phyloP scores from a whole-genome alignment of 768 basidiomycete genomes.

The Steccherinum ochraceum region DNA sequence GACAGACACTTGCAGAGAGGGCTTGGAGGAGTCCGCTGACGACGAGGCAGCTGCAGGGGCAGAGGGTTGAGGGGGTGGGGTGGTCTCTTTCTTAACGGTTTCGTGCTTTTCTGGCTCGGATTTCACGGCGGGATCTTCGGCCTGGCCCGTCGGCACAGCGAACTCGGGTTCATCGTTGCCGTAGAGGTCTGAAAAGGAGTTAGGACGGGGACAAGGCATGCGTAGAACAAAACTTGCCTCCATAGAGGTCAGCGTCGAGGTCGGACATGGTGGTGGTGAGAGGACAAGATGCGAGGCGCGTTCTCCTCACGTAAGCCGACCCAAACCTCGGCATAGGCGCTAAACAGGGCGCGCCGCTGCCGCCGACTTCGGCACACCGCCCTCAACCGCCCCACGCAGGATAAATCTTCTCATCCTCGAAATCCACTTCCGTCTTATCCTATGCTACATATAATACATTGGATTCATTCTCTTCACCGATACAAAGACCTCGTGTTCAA shows the following conservation, averaged over 20 bases:
- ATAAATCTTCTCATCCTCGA: too few species aligned
- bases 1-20: conserved; percentile 3
- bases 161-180: conserved; percentile 56
- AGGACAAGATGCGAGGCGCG: background rate
- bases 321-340: background rate
- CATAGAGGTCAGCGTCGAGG: conserved; percentile 86
- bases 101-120: conserved; percentile 7
- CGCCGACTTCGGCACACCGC: too few species aligned
- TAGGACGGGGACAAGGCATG: background rate
- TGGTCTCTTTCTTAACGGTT: conserved; percentile 10
- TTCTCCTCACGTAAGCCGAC: background rate
- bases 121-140: conserved; percentile 24
- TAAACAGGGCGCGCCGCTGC: too few species aligned
- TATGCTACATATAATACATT: too few species aligned
- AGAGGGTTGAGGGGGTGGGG: conserved; percentile 18
- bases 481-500: too few species aligned
- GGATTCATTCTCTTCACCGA: too few species aligned
- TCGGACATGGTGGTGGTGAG: conserved; percentile 64
- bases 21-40: conserved; percentile 7
- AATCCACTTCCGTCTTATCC: too few species aligned
- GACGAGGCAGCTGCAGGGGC: conserved; percentile 5
- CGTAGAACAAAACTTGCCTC: conserved; percentile 48
- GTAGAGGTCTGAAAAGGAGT: conserved; percentile 54
- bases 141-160: conserved; percentile 37
- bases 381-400: too few species aligned